Evolutionary conservation across 352 stramenopile genomes (phyloP).

Genomic region (Phytopythium mirpurense): DNA sequence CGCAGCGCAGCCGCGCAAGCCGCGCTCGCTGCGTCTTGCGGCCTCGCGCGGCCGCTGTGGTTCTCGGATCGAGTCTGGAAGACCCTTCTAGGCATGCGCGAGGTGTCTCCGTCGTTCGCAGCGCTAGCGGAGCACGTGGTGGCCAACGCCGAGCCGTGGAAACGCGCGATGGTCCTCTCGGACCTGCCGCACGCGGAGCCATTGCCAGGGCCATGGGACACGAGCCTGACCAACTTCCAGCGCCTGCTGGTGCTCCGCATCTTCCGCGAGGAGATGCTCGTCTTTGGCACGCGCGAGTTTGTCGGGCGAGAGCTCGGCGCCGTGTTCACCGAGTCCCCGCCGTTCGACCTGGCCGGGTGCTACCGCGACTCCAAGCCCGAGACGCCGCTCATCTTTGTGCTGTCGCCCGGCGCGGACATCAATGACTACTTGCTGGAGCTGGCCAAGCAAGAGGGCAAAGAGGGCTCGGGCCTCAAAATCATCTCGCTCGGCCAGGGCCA

Average conservation of each 20-base stretch:
- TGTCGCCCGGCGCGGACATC: slow-evolving; percentile 91
- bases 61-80: slow-evolving; percentile 82
- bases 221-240: slow-evolving; percentile 81
- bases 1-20: slow-evolving; percentile 47
- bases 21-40: slow-evolving; percentile 23
- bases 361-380: slow-evolving; percentile 90
- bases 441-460: slow-evolving; percentile 87
- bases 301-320: slow-evolving; percentile 70
- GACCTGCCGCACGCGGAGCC: slow-evolving; percentile 71
- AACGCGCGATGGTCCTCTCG: slow-evolving; percentile 62
- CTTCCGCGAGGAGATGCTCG: slow-evolving; percentile 88
- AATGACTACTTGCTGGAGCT: slow-evolving; percentile 93
- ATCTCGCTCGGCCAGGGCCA: slow-evolving; percentile 94
- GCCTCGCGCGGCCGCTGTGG: slow-evolving; percentile 45
- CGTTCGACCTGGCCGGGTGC: slow-evolving; percentile 90
- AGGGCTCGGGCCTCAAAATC: slow-evolving; percentile 83
- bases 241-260: slow-evolving; percentile 87
- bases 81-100: slow-evolving; percentile 54
- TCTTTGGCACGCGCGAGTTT: slow-evolving; percentile 86
- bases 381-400: slow-evolving; percentile 93
- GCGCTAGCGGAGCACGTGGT: slow-evolving; percentile 43
- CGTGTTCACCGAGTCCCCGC: slow-evolving; percentile 88
- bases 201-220: slow-evolving; percentile 68
- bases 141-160: slow-evolving; percentile 55
- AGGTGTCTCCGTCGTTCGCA: slow-evolving; percentile 51